Evolutionary conservation across 257 asterid species (phyloP), one percentile per base, ranked within the genome.

Genomic region (Dorcoceras hygrometricum): DNA sequence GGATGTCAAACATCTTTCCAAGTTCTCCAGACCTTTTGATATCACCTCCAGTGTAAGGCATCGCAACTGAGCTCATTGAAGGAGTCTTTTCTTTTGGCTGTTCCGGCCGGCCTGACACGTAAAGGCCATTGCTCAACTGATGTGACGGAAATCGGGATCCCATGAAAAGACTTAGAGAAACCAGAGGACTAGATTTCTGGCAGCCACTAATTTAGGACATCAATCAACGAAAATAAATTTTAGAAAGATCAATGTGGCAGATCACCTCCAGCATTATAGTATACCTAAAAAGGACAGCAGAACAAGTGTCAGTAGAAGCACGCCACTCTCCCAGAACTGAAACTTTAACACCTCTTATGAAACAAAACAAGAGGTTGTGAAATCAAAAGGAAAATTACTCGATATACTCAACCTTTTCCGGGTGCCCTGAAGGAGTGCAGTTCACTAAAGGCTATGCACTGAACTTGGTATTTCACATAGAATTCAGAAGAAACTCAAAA

Each of bases 1-100:
- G 96, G 64, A 91, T 86, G 67, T 82, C 96, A 54, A 91, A 91
- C 98, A 91, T 91, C 77, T 91, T 89, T 7, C 98, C 95, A 3
- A 91, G 96, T 79, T 91, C 98, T 27, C 98, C 98, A 1, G 98
- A 91, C 76, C 77, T 91, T 77, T 91, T 91, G 43, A 87, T 86
- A 77, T 91, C 98, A 62, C 98, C 96, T 20, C 96, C 97, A 11
- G 97, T 91, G 77, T 91, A 91, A 43, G 97, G 98, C 88, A 85
- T 77, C 55, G 98, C 89, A 23, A 76, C 95, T 0, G 96, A 86
- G 75, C 94, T 83, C 86, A 85, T 83, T 34, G 95, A 86, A 8
- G 94, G 88, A 3, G 78, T 43, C 63, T 84, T 80, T 73, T 88
- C 96, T 80, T 91, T 88, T 0, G 93, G 96, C 80, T 88, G 98